A percentile compares a stretch with the other conserved stretches of the same genome.
Conservation (phyloP, 345 rosid genomes). For the Mallotus nudiflorus region DNA sequence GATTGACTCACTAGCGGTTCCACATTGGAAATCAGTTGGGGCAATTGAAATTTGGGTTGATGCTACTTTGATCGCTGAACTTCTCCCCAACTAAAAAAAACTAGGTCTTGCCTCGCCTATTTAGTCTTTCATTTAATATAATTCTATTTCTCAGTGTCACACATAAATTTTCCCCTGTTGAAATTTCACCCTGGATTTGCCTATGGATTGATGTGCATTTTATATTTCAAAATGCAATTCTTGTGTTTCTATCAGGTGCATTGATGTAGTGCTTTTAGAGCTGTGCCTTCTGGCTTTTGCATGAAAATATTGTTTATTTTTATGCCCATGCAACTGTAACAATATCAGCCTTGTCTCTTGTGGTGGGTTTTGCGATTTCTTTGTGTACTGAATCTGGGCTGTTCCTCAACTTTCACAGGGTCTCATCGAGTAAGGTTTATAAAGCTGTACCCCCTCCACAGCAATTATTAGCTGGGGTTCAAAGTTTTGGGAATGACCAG, state of each 20-base stretch:
- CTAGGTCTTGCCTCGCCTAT: too few species aligned
- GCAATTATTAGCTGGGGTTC: constrained; percentile 50
- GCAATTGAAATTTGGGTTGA: too few species aligned
- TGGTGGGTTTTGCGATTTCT: constrained; percentile 14
- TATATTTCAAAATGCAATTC: neutral
- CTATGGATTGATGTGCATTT: neutral
- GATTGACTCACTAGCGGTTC: neutral
- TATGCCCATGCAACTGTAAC: neutral
- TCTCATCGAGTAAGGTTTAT: constrained; percentile 66
- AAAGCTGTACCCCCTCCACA: constrained; percentile 93
- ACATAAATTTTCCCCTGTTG: too few species aligned
- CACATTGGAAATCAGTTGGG: neutral
- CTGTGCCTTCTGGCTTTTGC: neutral
- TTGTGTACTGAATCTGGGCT: constrained; percentile 21
- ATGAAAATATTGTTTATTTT: neutral
- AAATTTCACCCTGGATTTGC: too few species aligned
- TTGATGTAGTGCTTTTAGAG: neutral
- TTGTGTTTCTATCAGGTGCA: too few species aligned
- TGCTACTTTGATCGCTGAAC: too few species aligned
- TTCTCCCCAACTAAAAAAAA: too few species aligned
- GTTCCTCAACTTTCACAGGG: constrained; percentile 41
- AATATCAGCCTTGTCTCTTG: constrained; percentile 2
- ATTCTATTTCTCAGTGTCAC: too few species aligned
- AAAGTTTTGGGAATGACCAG: constrained; percentile 35
- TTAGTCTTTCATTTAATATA: too few species aligned